phyloP scores from a whole-genome alignment of 2,329 filamentous ascomycete genomes.

The Aspergillus latus region DNA sequence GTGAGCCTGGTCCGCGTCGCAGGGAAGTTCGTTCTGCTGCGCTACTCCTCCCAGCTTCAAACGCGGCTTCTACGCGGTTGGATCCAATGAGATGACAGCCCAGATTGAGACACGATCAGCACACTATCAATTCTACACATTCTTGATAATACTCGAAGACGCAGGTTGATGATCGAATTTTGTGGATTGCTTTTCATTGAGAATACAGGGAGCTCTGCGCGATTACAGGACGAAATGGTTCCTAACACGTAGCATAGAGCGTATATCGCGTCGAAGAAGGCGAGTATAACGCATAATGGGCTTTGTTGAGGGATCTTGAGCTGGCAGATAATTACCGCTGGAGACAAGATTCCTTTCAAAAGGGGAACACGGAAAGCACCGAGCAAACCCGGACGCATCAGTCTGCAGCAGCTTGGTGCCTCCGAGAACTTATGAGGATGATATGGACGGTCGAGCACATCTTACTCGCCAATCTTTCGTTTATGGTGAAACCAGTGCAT shows the following conservation, averaged over 20 bases:
- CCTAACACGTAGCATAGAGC: neutral
- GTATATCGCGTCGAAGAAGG: neutral
- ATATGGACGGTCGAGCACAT: neutral
- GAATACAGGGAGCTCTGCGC: neutral
- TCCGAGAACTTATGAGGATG: neutral
- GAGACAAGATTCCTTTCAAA: neutral
- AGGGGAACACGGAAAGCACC: neutral
- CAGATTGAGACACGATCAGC: conserved; percentile 26
- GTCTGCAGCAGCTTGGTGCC: neutral
- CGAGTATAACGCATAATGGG: neutral
- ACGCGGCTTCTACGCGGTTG: conserved; percentile 37
- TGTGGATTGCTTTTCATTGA: conserved; percentile 4
- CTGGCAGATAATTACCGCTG: neutral
- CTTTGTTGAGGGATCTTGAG: neutral
- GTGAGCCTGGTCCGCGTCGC: conserved; percentile 23
- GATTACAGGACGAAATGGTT: neutral
- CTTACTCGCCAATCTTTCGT: neutral
- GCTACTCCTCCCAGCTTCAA: conserved; percentile 27
- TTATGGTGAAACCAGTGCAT: neutral
- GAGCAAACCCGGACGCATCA: neutral
- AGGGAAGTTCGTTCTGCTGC: conserved; percentile 29
- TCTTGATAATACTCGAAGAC: conserved; percentile 8
- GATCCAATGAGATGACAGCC: conserved; percentile 25
- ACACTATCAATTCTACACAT: conserved; percentile 15
- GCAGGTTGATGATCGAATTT: conserved; percentile 2